Percentiles rank a stretch among this genome's conserved stretches.
Evolutionary conservation across 371 early-diverging fungal genomes (phyloP).

Genomic region (Polyrhizophydium stewartii): DNA sequence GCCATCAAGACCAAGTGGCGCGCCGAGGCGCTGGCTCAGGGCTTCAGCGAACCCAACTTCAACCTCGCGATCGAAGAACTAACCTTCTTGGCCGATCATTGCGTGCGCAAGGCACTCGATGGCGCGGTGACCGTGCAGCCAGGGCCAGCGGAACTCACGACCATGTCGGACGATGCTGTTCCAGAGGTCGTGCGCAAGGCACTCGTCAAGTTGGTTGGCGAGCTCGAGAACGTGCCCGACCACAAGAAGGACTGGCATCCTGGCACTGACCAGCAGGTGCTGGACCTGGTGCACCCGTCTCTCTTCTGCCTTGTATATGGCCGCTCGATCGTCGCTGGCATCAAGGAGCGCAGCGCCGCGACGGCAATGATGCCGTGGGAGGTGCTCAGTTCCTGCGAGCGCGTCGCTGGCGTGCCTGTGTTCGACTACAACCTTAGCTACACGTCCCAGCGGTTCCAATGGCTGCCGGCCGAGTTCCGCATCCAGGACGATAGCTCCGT

Average conservation of each 20-base stretch:
- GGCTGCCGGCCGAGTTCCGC: conserved; percentile 27
- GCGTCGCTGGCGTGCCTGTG: background rate
- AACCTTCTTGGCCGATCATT: background rate
- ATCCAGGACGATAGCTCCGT: conserved; percentile 12
- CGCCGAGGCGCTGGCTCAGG: background rate
- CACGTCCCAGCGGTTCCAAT: conserved; percentile 20
- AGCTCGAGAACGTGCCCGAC: conserved; percentile 12
- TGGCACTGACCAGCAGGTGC: conserved; percentile 45
- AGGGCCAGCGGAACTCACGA: background rate
- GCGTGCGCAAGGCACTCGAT: background rate
- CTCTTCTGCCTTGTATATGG: conserved; percentile 38
- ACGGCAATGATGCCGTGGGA: background rate
- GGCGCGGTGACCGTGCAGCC: background rate
- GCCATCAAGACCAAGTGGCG: background rate
- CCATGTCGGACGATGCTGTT: background rate
- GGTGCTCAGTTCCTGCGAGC: background rate
- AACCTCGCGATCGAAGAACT: background rate
- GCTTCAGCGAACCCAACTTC: background rate
- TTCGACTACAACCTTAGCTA: too few species aligned
- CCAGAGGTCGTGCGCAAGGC: background rate
- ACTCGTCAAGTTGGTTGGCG: background rate
- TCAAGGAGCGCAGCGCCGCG: background rate
- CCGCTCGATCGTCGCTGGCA: background rate
- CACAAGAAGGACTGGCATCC: conserved; percentile 31
- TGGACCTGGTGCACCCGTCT: conserved; percentile 64